These are phyloP conservation scores for Clarireedia monteithiana DNA, from an alignment of 2,329 filamentous ascomycete species.

Conservation along the genomic window DNA sequence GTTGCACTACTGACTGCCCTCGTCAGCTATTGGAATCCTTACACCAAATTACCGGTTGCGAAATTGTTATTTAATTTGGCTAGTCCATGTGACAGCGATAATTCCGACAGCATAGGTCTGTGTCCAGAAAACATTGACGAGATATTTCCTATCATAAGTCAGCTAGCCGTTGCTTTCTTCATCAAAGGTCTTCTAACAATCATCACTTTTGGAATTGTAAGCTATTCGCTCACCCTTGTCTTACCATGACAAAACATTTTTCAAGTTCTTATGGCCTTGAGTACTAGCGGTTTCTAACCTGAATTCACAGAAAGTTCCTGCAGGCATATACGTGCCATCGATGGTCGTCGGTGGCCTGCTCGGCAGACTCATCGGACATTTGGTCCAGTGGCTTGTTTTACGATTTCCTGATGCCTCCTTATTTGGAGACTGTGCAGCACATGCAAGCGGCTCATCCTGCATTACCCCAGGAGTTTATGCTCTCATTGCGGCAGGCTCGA, in stretches of 20 bases:
- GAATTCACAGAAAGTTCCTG: constrained; percentile 65
- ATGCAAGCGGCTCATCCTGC: constrained; percentile 65
- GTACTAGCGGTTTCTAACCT: not conserved
- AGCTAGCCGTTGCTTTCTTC: constrained; percentile 69
- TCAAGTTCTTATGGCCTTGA: not conserved
- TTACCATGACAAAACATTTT: not conserved
- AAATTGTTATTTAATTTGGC: constrained; percentile 87
- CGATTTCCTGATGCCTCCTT: constrained; percentile 62
- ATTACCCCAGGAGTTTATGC: constrained; percentile 97
- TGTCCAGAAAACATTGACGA: constrained; percentile 67
- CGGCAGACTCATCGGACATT: constrained; percentile 79
- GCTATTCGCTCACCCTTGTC: constrained; percentile 23
- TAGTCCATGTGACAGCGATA: constrained; percentile 72
- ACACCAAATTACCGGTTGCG: constrained; percentile 82
- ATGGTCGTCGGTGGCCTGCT: constrained; percentile 97
- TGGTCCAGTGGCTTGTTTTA: constrained; percentile 74
- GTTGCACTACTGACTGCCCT: constrained; percentile 81
- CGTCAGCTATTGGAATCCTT: constrained; percentile 85
- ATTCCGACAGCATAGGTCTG: constrained; percentile 58
- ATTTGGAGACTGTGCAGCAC: constrained; percentile 66
- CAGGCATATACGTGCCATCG: constrained; percentile 94
- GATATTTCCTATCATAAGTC: constrained; percentile 69
- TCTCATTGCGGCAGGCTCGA: constrained; percentile 86
- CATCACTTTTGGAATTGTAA: constrained; percentile 81
- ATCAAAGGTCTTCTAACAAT: constrained; percentile 85